A percentile compares a stretch with the other conserved stretches of the same genome.
Evolutionary conservation across 352 stramenopile species (phyloP).

Genomic region (Phytophthora fragariae): DNA sequence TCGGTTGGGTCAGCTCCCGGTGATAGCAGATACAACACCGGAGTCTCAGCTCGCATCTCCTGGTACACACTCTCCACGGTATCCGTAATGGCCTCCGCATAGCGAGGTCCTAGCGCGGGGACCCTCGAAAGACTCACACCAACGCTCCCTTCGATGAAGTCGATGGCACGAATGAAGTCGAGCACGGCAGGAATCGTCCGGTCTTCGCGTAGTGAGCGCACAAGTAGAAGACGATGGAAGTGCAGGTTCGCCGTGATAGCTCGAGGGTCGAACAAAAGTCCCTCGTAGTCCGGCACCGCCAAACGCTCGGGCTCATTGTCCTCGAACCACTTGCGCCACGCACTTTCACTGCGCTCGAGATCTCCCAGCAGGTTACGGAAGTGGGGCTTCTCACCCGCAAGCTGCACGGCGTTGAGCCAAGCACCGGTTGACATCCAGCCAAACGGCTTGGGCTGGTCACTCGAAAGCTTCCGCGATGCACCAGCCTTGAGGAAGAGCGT

Average conservation of each 20-base stretch:
- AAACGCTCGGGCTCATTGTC: slow-evolving; percentile 79
- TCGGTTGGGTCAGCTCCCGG: slow-evolving; percentile 79
- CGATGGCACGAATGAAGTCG: slow-evolving; percentile 72
- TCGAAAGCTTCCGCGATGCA: slow-evolving; percentile 62
- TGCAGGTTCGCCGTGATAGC: slow-evolving; percentile 69
- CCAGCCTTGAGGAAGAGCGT: slow-evolving; percentile 80
- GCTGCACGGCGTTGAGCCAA: slow-evolving; percentile 78
- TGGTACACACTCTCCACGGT: slow-evolving; percentile 75
- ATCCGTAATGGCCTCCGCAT: slow-evolving; percentile 72
- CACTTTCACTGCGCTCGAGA: slow-evolving; percentile 71
- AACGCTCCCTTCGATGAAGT: slow-evolving; percentile 59
- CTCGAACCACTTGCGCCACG: slow-evolving; percentile 83
- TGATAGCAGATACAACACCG: slow-evolving; percentile 78
- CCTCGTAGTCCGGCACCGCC: slow-evolving; percentile 75
- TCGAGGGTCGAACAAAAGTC: slow-evolving; percentile 66
- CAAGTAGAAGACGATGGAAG: slow-evolving; percentile 76
- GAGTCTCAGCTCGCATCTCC: slow-evolving; percentile 72
- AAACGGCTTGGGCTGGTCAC: slow-evolving; percentile 80
- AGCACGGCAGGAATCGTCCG: slow-evolving; percentile 74
- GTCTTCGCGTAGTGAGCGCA: slow-evolving; percentile 77
- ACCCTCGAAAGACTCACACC: slow-evolving; percentile 42
- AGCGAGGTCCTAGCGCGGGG: slow-evolving; percentile 68
- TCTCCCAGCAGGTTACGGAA: slow-evolving; percentile 73
- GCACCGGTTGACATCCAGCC: slow-evolving; percentile 67
- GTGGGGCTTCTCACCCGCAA: slow-evolving; percentile 70